Evolutionary conservation across 177 flowering plant genomes (phyloP).

Genomic region (Vitis hybrid): DNA sequence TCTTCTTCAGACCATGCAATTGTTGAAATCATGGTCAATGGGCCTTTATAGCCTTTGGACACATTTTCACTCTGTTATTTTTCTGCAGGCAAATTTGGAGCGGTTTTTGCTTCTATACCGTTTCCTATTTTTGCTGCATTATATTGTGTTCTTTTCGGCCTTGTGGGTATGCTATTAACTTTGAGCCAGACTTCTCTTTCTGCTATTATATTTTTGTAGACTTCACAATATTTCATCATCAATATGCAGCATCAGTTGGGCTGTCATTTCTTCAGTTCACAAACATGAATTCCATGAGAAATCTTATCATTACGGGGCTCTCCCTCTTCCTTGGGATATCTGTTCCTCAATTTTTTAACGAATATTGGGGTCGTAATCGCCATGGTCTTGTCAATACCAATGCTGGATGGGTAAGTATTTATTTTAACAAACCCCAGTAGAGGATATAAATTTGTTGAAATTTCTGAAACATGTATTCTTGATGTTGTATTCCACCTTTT

Average conservation of each 20-base stretch:
- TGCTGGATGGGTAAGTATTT: conserved; percentile 89
- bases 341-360: conserved; percentile 74
- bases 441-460: background rate
- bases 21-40: no score
- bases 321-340: conserved; percentile 96
- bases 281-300: conserved; percentile 98
- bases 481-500: background rate
- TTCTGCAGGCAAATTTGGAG: conserved; percentile 95
- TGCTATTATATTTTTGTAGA: background rate
- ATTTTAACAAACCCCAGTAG: background rate
- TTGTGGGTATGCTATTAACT: conserved; percentile 66
- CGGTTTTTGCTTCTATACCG: conserved; percentile 98
- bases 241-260: conserved; percentile 83
- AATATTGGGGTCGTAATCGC: conserved; percentile 45
- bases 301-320: conserved; percentile 78
- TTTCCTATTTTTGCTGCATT: conserved; percentile 91
- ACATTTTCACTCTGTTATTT: conserved; percentile 2
- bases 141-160: conserved; percentile 90
- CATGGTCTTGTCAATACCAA: conserved; percentile 82
- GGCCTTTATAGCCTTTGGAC: background rate
- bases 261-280: conserved; percentile 95
- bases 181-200: background rate
- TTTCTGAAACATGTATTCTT: no score
- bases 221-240: background rate
- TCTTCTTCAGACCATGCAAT: background rate